Percentiles rank a stretch among this genome's conserved stretches.
These are phyloP conservation scores for Hyphopichia wangnamkhiaoensis DNA, from an alignment of 1,139 yeast genomes.

Conservation along the genomic window DNA sequence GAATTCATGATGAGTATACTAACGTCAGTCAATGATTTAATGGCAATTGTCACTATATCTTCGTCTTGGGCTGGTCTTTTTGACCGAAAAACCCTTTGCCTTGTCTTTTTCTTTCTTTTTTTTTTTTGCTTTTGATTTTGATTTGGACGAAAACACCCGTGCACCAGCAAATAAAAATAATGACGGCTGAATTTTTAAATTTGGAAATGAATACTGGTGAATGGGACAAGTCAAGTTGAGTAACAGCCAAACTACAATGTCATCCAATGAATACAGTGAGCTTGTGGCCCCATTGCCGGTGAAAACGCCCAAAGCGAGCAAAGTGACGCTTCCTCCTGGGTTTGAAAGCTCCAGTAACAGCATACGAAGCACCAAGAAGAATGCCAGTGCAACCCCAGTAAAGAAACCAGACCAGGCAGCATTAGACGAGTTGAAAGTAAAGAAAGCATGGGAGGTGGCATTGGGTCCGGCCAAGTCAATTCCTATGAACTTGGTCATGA, in stretches of 20 bases:
- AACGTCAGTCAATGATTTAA: no score
- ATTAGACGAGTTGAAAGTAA: conserved; percentile 46
- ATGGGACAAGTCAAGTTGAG: not conserved
- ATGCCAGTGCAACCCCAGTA: not conserved
- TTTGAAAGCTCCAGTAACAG: conserved; percentile 10
- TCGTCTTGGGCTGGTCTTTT: not conserved
- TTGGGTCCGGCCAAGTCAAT: conserved; percentile 79
- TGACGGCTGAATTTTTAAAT: not conserved
- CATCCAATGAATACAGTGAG: not conserved
- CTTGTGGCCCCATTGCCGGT: conserved; percentile 2
- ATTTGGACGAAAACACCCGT: not conserved
- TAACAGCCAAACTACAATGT: not conserved
- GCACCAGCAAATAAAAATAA: not conserved
- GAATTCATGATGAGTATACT: conserved; percentile 30
- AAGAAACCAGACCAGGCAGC: conserved; percentile 12
- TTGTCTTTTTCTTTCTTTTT: not conserved
- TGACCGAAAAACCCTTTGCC: no score
- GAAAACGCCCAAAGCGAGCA: conserved; percentile 10
- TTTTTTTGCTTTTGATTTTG: not conserved
- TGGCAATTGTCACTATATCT: not conserved
- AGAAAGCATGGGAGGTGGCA: conserved; percentile 88
- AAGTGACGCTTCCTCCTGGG: conserved; percentile 20
- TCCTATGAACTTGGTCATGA: conserved; percentile 89
- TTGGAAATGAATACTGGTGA: not conserved
- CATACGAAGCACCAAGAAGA: conserved; percentile 3